Evolutionary conservation across 176 grass and related monocot genomes (phyloP).

Genomic region (Lolium perenne): DNA sequence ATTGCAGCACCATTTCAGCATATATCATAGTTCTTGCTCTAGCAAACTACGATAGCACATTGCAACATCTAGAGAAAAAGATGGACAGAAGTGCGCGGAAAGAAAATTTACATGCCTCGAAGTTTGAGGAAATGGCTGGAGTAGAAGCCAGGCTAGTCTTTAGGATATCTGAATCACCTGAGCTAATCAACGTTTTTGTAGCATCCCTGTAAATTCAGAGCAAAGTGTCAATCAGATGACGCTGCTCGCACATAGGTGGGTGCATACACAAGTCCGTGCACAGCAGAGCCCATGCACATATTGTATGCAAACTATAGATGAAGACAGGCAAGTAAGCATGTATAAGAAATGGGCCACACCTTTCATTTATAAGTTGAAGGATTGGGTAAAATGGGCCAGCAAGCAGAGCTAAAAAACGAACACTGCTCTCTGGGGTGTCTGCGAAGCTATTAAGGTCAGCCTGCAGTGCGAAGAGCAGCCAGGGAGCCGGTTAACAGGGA

Average conservation of each 20-base stretch:
- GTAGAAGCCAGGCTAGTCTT: slow-evolving; percentile 64
- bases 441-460: slow-evolving; percentile 70
- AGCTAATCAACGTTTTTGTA: slow-evolving; percentile 49
- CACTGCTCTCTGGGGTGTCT: slow-evolving; percentile 69
- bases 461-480: slow-evolving; percentile 54
- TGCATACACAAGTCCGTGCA: slow-evolving; percentile 1
- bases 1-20: slow-evolving; percentile 21
- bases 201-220: slow-evolving; percentile 70
- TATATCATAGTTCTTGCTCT: slow-evolving; percentile 8
- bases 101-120: slow-evolving; percentile 61
- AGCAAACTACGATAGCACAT: neutral
- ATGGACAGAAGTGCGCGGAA: slow-evolving; percentile 21
- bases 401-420: slow-evolving; percentile 82
- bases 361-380: slow-evolving; percentile 85
- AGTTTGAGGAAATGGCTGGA: slow-evolving; percentile 89
- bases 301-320: slow-evolving; percentile 32
- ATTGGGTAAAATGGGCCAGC: slow-evolving; percentile 94
- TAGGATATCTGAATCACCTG: slow-evolving; percentile 70
- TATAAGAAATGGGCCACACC: slow-evolving; percentile 58
- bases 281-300: neutral
- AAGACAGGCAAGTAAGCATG: slow-evolving; percentile 28
- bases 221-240: slow-evolving; percentile 44
- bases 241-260: slow-evolving; percentile 3
- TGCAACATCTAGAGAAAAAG: slow-evolving; percentile 34
- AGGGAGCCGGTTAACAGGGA: neutral